Percentiles rank a stretch among this genome's conserved stretches.
Conservation (phyloP, 106 monocot genomes). For the Posidonia australis region DNA sequence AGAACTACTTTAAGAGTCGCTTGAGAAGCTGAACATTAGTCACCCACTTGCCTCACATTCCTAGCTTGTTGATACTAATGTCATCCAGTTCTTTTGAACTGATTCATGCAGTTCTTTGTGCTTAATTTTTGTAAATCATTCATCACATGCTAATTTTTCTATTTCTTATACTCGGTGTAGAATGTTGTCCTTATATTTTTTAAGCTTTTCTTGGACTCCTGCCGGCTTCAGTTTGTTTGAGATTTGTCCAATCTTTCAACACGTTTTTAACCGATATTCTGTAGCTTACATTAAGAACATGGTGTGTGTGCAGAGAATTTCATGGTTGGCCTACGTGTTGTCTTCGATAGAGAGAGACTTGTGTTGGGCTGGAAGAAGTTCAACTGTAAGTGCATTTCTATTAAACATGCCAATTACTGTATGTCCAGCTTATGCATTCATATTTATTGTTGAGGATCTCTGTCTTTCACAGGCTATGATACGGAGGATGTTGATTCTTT, state of each 20-base stretch:
- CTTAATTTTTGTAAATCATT: neutral
- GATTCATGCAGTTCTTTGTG: neutral
- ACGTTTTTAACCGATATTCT: neutral
- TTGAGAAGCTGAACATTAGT: too few species aligned
- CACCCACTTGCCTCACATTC: too few species aligned
- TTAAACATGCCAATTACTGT: too few species aligned
- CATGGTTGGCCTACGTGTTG: constrained; percentile 19
- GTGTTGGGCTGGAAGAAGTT: constrained; percentile 20
- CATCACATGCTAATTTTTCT: too few species aligned
- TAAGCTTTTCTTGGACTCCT: too few species aligned
- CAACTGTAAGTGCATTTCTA: constrained; percentile 11
- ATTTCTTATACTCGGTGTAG: too few species aligned
- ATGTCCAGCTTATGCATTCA: too few species aligned
- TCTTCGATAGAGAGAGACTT: constrained; percentile 21
- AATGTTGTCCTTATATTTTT: too few species aligned
- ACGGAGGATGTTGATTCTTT: constrained; percentile 5
- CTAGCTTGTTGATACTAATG: too few species aligned
- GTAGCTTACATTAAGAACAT: neutral
- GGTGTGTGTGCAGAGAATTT: constrained; percentile 15
- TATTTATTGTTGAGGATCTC: neutral
- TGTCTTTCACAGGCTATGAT: constrained; percentile 10
- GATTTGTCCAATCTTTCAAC: too few species aligned
- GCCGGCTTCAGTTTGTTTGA: too few species aligned
- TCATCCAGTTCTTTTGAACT: too few species aligned
- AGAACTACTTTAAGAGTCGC: neutral